Evolutionary conservation across 331 rosid genomes (phyloP).

Genomic region (Quercus tomentella): DNA sequence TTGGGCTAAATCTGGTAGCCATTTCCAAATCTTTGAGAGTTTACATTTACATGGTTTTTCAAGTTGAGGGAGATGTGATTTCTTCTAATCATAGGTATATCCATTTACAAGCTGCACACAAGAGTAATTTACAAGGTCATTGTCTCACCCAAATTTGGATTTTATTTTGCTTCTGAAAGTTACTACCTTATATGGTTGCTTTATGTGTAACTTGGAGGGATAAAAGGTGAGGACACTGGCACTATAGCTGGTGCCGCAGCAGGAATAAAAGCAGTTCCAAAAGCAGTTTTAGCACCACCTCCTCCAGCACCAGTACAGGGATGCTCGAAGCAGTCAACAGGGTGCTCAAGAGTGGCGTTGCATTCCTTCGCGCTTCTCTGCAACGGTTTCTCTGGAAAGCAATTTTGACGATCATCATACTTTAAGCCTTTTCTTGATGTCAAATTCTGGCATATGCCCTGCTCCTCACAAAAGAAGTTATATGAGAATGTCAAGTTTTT

Average conservation of each 20-base stretch:
- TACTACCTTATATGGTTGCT: neutral
- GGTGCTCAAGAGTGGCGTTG: slow-evolving; percentile 44
- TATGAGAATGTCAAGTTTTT: slow-evolving; percentile 66
- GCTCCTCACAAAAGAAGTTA: slow-evolving; percentile 90
- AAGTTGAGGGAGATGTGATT: neutral
- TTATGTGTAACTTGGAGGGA: slow-evolving; percentile 19
- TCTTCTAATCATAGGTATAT: neutral
- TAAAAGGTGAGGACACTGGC: slow-evolving; percentile 21
- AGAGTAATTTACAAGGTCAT: slow-evolving; percentile 14
- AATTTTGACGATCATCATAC: slow-evolving; percentile 61
- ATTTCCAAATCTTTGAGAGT: neutral
- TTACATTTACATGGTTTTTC: neutral
- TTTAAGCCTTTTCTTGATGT: slow-evolving; percentile 29
- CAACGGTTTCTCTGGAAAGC: slow-evolving; percentile 64
- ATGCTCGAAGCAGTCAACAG: slow-evolving; percentile 42
- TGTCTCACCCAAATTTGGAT: neutral
- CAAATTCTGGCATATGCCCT: slow-evolving; percentile 57
- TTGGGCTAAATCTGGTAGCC: neutral
- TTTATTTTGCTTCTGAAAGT: slow-evolving; percentile 2
- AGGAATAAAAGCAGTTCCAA: slow-evolving; percentile 3
- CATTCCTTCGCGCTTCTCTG: slow-evolving; percentile 74
- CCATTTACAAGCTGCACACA: neutral
- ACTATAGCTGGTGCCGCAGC: slow-evolving; percentile 19
- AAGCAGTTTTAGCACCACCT: neutral
- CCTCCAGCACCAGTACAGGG: slow-evolving; percentile 19